Conservation (phyloP, 208 protist genomes). For the Leishmania gerbilli region DNA sequence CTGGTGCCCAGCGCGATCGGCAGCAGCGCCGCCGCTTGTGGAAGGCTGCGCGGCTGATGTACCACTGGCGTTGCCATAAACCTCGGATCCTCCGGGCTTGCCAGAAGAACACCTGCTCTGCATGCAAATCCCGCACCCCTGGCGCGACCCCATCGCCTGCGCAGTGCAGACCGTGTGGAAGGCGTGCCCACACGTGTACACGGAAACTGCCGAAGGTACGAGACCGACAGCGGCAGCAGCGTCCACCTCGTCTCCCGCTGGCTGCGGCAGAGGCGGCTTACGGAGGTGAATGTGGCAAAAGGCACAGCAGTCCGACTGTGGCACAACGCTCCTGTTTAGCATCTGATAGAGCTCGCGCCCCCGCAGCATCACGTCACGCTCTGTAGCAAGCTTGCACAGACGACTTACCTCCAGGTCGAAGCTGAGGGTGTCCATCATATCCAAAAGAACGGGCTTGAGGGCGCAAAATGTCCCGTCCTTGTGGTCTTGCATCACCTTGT, state of each 20-base stretch:
- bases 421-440: constrained; percentile 55
- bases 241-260: background rate
- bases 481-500: constrained; percentile 54
- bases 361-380: constrained; percentile 55
- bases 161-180: constrained; percentile 64
- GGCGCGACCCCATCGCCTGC: constrained; percentile 6
- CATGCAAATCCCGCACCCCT: constrained; percentile 19
- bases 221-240: background rate
- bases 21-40: background rate
- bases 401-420: constrained; percentile 63
- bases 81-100: background rate
- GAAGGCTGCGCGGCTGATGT: background rate
- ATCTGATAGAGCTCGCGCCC: constrained; percentile 37
- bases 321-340: constrained; percentile 54
- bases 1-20: background rate
- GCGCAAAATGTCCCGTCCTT: constrained; percentile 53
- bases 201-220: constrained; percentile 34
- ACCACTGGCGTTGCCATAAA: background rate
- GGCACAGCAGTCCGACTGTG: constrained; percentile 57
- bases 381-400: constrained; percentile 48
- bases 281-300: constrained; percentile 49
- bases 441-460: constrained; percentile 64
- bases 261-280: constrained; percentile 2
- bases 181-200: constrained; percentile 78
- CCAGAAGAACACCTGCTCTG: constrained; percentile 9